Percentiles rank a stretch among this genome's conserved stretches.
These are phyloP conservation scores for Heritiera littoralis DNA, from an alignment of 345 rosid genomes.

Conservation along the genomic window DNA sequence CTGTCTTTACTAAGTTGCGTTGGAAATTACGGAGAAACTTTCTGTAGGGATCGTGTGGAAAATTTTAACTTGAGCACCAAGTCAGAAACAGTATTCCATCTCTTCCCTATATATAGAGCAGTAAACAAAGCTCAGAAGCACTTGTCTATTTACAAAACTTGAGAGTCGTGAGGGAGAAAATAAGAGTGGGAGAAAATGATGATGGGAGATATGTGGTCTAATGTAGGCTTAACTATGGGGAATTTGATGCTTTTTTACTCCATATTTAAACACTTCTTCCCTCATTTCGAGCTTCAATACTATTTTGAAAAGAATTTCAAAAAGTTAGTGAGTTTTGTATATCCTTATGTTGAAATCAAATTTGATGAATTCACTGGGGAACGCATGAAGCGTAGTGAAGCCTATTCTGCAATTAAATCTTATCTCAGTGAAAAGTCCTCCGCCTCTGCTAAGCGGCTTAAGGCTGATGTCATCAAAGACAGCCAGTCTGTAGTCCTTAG, in stretches of 20 bases:
- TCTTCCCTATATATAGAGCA: not conserved
- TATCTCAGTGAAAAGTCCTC: slow-evolving; percentile 47
- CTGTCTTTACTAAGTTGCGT: too few relatives aligned
- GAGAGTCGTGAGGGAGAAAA: not conserved
- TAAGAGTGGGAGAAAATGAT: slow-evolving; percentile 6
- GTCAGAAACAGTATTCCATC: not conserved
- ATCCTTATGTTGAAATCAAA: slow-evolving; percentile 47
- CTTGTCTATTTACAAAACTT: not conserved
- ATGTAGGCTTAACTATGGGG: slow-evolving; percentile 34
- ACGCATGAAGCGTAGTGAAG: slow-evolving; percentile 38
- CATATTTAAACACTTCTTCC: slow-evolving; percentile 33
- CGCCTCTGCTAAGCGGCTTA: slow-evolving; percentile 47
- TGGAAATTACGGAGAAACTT: not conserved
- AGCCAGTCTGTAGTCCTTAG: slow-evolving; percentile 43
- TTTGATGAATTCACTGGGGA: slow-evolving; percentile 47
- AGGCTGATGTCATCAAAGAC: slow-evolving; percentile 43
- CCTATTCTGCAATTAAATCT: slow-evolving; percentile 38
- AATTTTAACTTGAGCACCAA: slow-evolving; percentile 4
- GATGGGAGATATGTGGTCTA: slow-evolving; percentile 30
- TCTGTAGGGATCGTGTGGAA: not conserved
- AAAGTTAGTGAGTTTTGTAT: slow-evolving; percentile 19
- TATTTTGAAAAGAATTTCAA: slow-evolving; percentile 26
- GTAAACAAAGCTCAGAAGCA: not conserved
- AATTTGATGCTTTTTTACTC: slow-evolving; percentile 36
- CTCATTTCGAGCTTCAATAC: slow-evolving; percentile 18